These are phyloP conservation scores for Tilletia caries DNA, from an alignment of 1,284 basidiomycete genomes.

Conservation along the genomic window DNA sequence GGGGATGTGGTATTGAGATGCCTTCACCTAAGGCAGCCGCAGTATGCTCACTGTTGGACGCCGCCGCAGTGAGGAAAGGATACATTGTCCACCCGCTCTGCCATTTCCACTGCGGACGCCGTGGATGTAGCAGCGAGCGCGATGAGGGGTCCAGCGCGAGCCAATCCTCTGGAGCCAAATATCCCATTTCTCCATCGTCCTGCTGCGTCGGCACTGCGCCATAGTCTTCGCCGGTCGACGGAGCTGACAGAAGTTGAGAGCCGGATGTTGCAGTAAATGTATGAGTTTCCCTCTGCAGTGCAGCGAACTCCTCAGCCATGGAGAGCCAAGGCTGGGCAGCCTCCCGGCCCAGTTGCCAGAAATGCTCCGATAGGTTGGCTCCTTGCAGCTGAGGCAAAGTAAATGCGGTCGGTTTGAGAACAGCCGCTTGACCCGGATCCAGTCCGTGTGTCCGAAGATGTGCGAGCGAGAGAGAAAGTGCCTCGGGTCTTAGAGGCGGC, in stretches of 20 bases:
- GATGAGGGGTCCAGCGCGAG: constrained; percentile 36
- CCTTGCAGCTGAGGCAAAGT: constrained; percentile 82
- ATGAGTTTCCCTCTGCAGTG: constrained; percentile 64
- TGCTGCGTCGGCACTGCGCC: constrained; percentile 19
- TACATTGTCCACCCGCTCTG: constrained; percentile 89
- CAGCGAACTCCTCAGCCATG: constrained; percentile 68
- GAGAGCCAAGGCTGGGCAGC: constrained; percentile 77
- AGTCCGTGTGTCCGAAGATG: constrained; percentile 78
- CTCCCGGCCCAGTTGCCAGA: constrained; percentile 71
- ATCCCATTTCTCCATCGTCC: constrained; percentile 10
- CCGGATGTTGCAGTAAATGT: constrained; percentile 16
- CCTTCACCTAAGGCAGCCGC: constrained; percentile 33
- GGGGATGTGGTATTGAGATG: constrained; percentile 52
- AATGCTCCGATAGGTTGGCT: constrained; percentile 79
- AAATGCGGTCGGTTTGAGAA: constrained; percentile 73
- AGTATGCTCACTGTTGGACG: constrained; percentile 24
- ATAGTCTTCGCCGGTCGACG: constrained; percentile 9
- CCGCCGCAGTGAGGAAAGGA: constrained; percentile 56
- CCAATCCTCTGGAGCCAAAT: constrained; percentile 31
- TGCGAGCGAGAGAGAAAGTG: constrained; percentile 70
- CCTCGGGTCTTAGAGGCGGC: constrained; percentile 64
- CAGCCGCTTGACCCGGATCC: constrained; percentile 73
- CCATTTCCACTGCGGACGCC: constrained; percentile 68
- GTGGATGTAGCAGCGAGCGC: constrained; percentile 32
- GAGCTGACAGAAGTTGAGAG: not conserved